phyloP scores from a whole-genome alignment of 2,329 filamentous ascomycete genomes.

The Parascedosporium putredinis region DNA sequence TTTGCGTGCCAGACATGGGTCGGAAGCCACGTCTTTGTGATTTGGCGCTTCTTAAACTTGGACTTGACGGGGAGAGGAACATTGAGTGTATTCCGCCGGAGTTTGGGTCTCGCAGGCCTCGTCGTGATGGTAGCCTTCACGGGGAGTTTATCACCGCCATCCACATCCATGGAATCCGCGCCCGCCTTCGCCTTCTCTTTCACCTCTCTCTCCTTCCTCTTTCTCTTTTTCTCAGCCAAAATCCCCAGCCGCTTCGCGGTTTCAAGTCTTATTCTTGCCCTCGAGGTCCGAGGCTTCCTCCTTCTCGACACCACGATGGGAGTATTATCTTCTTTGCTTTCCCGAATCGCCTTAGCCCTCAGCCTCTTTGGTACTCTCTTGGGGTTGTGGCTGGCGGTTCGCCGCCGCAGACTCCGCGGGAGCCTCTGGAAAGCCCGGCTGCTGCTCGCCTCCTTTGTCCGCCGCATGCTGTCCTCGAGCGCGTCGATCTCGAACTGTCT shows the following conservation, averaged over 20 bases:
- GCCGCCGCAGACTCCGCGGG: slow-evolving; percentile 69
- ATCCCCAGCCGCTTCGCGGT: slow-evolving; percentile 61
- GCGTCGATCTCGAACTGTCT: slow-evolving; percentile 85
- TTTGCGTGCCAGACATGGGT: slow-evolving; percentile 94
- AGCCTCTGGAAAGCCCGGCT: slow-evolving; percentile 85
- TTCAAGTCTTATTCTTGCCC: slow-evolving; percentile 57
- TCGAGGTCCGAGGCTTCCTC: slow-evolving; percentile 49
- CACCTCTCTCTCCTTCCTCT: slow-evolving; percentile 23
- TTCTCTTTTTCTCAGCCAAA: slow-evolving; percentile 45
- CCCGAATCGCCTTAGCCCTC: slow-evolving; percentile 52
- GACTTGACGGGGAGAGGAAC: slow-evolving; percentile 41
- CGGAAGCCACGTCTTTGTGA: slow-evolving; percentile 85
- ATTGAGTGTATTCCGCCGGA: slow-evolving; percentile 60
- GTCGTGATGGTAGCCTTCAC: slow-evolving; percentile 12
- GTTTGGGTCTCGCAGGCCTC: slow-evolving; percentile 47
- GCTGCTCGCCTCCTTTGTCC: slow-evolving; percentile 50
- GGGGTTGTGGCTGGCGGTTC: slow-evolving; percentile 91
- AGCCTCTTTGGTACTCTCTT: slow-evolving; percentile 77
- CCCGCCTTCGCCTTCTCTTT: slow-evolving; percentile 19
- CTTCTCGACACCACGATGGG: slow-evolving; percentile 61
- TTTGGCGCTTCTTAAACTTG: slow-evolving; percentile 76
- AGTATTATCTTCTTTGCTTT: slow-evolving; percentile 88
- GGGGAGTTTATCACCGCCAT: slow-evolving; percentile 6
- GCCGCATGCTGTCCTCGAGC: slow-evolving; percentile 70
- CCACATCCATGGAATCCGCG: slow-evolving; percentile 10